Conservation (phyloP, 805 yeast genomes). For the Suhomyces faveliae region DNA sequence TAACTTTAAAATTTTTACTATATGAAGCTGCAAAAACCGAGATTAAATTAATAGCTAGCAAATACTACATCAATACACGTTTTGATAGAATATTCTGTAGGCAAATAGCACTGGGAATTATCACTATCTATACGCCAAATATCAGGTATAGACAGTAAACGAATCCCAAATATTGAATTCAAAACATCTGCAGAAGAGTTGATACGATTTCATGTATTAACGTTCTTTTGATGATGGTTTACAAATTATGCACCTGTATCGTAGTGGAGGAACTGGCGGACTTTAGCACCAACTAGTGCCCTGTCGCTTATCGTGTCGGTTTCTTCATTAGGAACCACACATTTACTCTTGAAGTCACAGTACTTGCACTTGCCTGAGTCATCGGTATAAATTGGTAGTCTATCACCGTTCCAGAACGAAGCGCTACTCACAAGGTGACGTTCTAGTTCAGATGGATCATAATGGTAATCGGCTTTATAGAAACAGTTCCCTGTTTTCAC, state of each 20-base stretch:
- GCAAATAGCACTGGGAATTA: slow-evolving; percentile 17
- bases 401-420: slow-evolving; percentile 58
- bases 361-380: slow-evolving; percentile 46
- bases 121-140: slow-evolving; percentile 46
- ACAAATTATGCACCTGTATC: slow-evolving; percentile 5
- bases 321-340: slow-evolving; percentile 12
- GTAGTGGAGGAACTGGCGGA: background rate
- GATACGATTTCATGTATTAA: slow-evolving; percentile 9
- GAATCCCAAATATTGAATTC: slow-evolving; percentile 46
- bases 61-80: background rate
- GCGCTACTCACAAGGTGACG: slow-evolving; percentile 33
- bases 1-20: background rate
- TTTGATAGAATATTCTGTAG: background rate
- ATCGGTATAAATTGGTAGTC: slow-evolving; percentile 46
- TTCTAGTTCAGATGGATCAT: slow-evolving; percentile 29
- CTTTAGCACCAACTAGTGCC: background rate
- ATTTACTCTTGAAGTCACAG: slow-evolving; percentile 49
- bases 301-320: background rate
- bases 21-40: background rate
- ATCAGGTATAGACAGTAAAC: slow-evolving; percentile 51
- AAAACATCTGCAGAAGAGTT: slow-evolving; percentile 16
- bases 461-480: slow-evolving; percentile 38
- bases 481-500: slow-evolving; percentile 35
- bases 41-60: background rate
- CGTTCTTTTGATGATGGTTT: slow-evolving; percentile 16